phyloP scores from a whole-genome alignment of 441 rosid species.

The Gossypium trilobum region DNA sequence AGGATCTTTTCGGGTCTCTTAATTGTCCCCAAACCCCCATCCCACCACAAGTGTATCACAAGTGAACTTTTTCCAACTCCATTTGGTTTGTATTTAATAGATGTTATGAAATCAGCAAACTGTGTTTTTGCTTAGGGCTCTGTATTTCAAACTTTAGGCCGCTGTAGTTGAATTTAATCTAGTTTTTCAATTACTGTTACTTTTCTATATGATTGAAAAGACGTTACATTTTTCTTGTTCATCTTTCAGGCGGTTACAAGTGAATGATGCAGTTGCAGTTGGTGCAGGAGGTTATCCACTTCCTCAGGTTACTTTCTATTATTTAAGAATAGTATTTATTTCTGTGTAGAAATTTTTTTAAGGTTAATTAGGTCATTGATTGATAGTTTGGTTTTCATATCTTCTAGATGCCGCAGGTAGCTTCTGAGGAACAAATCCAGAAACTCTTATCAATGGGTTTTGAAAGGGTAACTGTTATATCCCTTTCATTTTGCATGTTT shows the following conservation, averaged over 20 bases:
- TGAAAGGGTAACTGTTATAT: conserved; percentile 49
- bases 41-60: neutral
- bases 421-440: conserved; percentile 62
- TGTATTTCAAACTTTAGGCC: neutral
- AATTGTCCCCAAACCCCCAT: neutral
- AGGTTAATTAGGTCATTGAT: conserved; percentile 4
- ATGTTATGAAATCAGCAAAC: neutral
- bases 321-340: neutral
- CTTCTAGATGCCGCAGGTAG: conserved; percentile 29
- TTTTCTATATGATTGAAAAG: neutral
- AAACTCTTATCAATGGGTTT: conserved; percentile 88
- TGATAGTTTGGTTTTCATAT: conserved; percentile 7
- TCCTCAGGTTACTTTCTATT: conserved; percentile 37
- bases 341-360: neutral
- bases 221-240: conserved; percentile 8
- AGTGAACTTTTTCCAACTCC: neutral
- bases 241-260: conserved; percentile 27
- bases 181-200: neutral
- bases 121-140: neutral
- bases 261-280: conserved; percentile 26
- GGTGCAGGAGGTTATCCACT: conserved; percentile 27
- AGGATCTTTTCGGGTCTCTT: neutral
- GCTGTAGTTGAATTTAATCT: neutral
- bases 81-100: neutral
- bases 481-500: neutral